phyloP scores from a whole-genome alignment of 768 basidiomycete genomes.

The Neoboletus subvelutipes region DNA sequence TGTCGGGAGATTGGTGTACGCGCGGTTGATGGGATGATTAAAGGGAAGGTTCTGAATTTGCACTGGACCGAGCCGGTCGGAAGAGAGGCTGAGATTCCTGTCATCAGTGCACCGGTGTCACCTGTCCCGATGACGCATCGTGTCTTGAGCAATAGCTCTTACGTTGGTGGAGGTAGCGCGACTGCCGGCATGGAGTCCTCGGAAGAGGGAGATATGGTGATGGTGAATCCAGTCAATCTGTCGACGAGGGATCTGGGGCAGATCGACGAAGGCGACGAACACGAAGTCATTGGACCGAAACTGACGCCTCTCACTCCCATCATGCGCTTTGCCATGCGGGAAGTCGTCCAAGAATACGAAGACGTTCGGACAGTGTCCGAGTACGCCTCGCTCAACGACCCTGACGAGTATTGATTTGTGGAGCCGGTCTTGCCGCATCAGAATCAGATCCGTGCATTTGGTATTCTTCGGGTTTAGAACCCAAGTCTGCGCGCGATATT shows the following conservation, averaged over 20 bases:
- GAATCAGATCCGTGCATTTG: neutral
- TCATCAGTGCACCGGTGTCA: constrained; percentile 28
- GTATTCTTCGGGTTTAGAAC: neutral
- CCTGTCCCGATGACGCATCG: constrained; percentile 29
- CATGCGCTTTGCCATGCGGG: constrained; percentile 80
- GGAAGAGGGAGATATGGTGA: constrained; percentile 50
- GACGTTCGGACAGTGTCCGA: constrained; percentile 73
- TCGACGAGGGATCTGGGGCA: constrained; percentile 44
- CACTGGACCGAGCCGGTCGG: constrained; percentile 75
- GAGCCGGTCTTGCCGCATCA: constrained; percentile 3
- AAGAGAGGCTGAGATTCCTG: constrained; percentile 42
- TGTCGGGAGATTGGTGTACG: constrained; percentile 82
- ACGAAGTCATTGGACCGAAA: constrained; percentile 68
- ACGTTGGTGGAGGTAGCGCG: constrained; percentile 36
- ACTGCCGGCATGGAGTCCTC: constrained; percentile 40
- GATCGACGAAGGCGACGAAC: constrained; percentile 51
- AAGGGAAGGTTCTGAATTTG: constrained; percentile 70
- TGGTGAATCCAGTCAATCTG: constrained; percentile 38
- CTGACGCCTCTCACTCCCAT: constrained; percentile 76
- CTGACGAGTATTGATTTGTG: constrained; percentile 60
- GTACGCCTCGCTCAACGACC: constrained; percentile 68
- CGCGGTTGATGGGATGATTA: constrained; percentile 84
- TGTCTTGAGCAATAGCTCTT: constrained; percentile 30
- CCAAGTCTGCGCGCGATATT: neutral
- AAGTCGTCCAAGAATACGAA: constrained; percentile 81